Evolutionary conservation across 192 early-diverging fungal species (phyloP), one percentile per base, ranked within the genome.

Genomic region (Umbelopsis sp.): DNA sequence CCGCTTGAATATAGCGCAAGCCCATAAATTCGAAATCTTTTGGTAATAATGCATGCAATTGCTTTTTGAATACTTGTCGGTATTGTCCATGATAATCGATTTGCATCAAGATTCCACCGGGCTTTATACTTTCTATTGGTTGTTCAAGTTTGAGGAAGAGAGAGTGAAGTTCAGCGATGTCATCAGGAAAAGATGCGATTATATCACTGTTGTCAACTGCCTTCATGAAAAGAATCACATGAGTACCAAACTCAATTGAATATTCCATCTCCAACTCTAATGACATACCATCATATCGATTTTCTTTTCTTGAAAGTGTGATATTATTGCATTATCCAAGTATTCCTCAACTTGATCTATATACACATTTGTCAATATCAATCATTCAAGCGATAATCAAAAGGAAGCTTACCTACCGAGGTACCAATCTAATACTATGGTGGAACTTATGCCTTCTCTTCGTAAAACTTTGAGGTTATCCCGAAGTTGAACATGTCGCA

Each of bases 401-500:
- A 1, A 26, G 6, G 24, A 6, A 9, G 12, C 25, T 24, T 26
- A 16, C 16, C 17, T 62, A 62, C 56, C 56, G 4, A 62, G 34
- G 5, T 62, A 62, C 56, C 56, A 62, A n/a, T 62, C 56, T 7
- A 62, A 62, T 32, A 62, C 56, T 62, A 34, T 29, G 12, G 20
- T n/a, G 20, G 56, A 62, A 32, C 29, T 34, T 62, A 62, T 62
- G 29, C 56, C 56, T 62, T 62, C 56, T 36, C 56, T 29, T 62
- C 56, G 56, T 26, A 62, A 32, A 34, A 62, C 34, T 62, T 62
- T 62, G 16, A 62, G 56, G 56, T 62, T 62, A n/a, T 62, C 56
- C 12, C 56, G 56, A 16, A 62, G 31, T 3, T 62, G 56, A n/a
- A 62, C 56, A 31, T 62, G 56, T 62, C 56, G 26, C 56, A 62